Evolutionary conservation across 441 rosid genomes (phyloP).

Genomic region (Aquilaria agallochum): DNA sequence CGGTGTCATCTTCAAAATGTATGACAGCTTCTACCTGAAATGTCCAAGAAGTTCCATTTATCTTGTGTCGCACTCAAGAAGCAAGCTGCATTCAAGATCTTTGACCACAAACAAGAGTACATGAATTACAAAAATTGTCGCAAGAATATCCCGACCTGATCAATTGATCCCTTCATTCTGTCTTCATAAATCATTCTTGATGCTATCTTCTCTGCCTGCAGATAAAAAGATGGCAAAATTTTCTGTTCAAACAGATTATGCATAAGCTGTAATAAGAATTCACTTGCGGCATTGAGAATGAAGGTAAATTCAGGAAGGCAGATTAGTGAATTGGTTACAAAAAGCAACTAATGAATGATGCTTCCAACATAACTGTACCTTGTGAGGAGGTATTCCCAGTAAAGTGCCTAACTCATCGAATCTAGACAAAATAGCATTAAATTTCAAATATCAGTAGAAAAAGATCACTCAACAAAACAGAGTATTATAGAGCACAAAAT

Average conservation of each 20-base stretch:
- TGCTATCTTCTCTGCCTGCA: conserved; percentile 98
- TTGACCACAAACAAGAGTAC: not conserved
- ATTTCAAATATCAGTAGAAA: conserved; percentile 8
- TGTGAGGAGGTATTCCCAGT: conserved; percentile 88
- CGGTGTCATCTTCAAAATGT: conserved; percentile 97
- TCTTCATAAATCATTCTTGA: conserved; percentile 97
- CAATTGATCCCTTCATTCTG: conserved; percentile 98
- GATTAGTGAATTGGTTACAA: not conserved
- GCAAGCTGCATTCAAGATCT: not conserved
- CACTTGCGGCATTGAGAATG: not conserved
- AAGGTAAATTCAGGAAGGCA: not conserved
- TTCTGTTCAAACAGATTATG: not conserved
- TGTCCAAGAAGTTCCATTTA: not conserved
- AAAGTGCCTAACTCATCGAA: conserved; percentile 97
- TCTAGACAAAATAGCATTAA: conserved; percentile 32
- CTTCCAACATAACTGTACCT: conserved; percentile 37
- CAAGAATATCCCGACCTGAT: conserved; percentile 56
- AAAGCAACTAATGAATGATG: too few relatives aligned
- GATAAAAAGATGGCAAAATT: conserved; percentile 4
- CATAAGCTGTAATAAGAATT: too few relatives aligned
- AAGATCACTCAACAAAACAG: conserved; percentile 3
- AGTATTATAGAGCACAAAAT: conserved; percentile 6
- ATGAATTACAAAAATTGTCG: conserved; percentile 1
- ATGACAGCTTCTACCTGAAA: conserved; percentile 93
- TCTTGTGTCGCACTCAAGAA: not conserved